Percentiles rank a stretch among this genome's conserved stretches.
Conservation (phyloP, 305 asterid genomes). For the Solanum aculeatissimum region DNA sequence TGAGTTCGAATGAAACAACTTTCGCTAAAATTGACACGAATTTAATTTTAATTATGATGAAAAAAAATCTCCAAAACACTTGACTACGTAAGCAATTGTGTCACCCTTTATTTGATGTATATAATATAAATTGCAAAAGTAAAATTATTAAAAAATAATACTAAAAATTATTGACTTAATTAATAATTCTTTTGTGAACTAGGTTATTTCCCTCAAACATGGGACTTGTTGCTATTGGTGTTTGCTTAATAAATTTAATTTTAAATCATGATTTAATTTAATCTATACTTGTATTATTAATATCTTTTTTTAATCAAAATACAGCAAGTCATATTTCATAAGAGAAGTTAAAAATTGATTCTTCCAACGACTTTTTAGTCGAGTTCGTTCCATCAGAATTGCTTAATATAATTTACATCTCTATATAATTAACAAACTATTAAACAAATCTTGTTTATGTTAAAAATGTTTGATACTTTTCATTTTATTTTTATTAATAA, state of each 20-base stretch:
- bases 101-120: background rate
- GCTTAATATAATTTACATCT: too few species aligned
- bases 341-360: too few species aligned
- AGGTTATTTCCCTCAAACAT: background rate
- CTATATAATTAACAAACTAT: too few species aligned
- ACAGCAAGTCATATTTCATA: too few species aligned
- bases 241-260: background rate
- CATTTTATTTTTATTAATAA: too few species aligned
- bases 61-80: background rate
- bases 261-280: background rate
- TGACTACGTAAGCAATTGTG: background rate
- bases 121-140: background rate
- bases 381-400: too few species aligned
- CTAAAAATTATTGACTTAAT: background rate
- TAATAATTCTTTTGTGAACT: background rate
- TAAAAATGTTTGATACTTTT: too few species aligned
- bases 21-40: background rate
- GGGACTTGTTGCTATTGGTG: background rate
- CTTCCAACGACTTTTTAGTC: too few species aligned
- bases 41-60: background rate
- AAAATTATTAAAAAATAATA: background rate
- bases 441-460: too few species aligned
- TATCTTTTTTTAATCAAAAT: too few species aligned
- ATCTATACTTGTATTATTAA: background rate
- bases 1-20: background rate